A percentile compares a stretch with the other conserved stretches of the same genome.
phyloP scores from a whole-genome alignment of 2,329 filamentous ascomycete species.

The Periconia digitata region DNA sequence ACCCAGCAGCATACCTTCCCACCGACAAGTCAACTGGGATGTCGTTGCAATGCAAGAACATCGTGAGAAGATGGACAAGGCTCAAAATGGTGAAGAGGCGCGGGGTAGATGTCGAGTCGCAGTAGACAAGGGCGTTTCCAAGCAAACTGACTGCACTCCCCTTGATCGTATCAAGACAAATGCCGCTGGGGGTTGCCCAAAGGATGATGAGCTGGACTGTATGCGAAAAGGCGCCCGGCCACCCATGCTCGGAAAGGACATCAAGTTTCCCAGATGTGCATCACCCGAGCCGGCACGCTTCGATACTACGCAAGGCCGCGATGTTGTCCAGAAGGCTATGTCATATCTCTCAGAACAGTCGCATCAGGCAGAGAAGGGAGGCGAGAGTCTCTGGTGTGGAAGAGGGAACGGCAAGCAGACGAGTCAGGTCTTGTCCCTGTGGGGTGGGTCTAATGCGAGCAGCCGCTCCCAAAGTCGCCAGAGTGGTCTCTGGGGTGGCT shows the following conservation, averaged over 20 bases:
- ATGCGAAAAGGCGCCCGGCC: slow-evolving; percentile 66
- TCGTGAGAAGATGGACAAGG: slow-evolving; percentile 64
- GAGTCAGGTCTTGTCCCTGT: slow-evolving; percentile 37
- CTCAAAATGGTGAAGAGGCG: slow-evolving; percentile 30
- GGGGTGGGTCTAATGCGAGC: slow-evolving; percentile 28
- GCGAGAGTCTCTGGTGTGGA: slow-evolving; percentile 64
- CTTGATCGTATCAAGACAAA: slow-evolving; percentile 27
- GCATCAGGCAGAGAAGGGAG: slow-evolving; percentile 42
- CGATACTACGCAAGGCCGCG: slow-evolving; percentile 68
- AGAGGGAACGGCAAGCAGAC: slow-evolving; percentile 31
- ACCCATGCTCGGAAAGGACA: slow-evolving; percentile 83
- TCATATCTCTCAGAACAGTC: slow-evolving; percentile 54
- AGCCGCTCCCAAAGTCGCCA: slow-evolving; percentile 54
- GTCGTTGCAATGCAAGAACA: slow-evolving; percentile 80
- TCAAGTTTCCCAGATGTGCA: slow-evolving; percentile 76
- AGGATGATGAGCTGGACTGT: slow-evolving; percentile 50
- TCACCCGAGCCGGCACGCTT: slow-evolving; percentile 85
- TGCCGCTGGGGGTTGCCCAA: slow-evolving; percentile 28
- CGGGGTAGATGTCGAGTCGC: slow-evolving; percentile 36
- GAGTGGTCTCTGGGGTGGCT: slow-evolving; percentile 76
- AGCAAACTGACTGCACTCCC: slow-evolving; percentile 43
- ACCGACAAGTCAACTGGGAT: slow-evolving; percentile 69
- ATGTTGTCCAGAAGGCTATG: slow-evolving; percentile 53
- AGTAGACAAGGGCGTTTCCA: slow-evolving; percentile 30
- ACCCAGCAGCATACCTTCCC: slow-evolving; percentile 62